phyloP scores from a whole-genome alignment of 352 stramenopile species.

The Globisporangium lucens region DNA sequence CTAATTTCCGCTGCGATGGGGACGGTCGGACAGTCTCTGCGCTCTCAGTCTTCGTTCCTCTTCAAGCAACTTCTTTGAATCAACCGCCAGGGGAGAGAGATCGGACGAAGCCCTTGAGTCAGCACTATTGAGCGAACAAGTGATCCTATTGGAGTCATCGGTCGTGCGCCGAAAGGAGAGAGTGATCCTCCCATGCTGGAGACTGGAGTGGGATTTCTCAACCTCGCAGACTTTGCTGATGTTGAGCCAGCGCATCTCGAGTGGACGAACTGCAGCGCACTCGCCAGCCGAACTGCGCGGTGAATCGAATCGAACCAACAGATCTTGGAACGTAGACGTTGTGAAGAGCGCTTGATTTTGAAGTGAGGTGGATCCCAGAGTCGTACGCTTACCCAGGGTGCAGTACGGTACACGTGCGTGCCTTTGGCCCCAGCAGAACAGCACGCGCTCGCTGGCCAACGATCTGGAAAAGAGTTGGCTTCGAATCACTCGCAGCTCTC shows the following conservation, averaged over 20 bases:
- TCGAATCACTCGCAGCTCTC: background rate
- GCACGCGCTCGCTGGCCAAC: background rate
- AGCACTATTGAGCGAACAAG: background rate
- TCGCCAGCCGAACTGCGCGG: background rate
- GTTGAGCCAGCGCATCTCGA: background rate
- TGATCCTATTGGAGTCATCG: background rate
- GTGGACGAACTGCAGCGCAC: background rate
- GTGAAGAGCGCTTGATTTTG: background rate
- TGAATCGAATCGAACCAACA: background rate
- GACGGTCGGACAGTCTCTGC: background rate
- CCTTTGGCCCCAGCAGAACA: background rate
- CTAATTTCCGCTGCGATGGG: background rate
- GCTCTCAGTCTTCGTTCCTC: background rate
- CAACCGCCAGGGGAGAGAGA: background rate
- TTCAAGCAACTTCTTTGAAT: background rate
- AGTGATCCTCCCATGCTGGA: background rate
- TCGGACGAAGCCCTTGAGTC: background rate
- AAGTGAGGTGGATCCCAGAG: background rate
- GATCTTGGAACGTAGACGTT: background rate
- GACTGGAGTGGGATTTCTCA: no score
- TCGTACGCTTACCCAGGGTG: background rate
- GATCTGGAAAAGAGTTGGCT: background rate
- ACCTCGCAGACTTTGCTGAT: background rate
- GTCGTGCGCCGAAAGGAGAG: background rate
- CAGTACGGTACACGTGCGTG: background rate